Evolutionary conservation across 2,329 filamentous ascomycete species (phyloP), one percentile per base, ranked within the genome.

Genomic region (Gnomoniopsis sp.): DNA sequence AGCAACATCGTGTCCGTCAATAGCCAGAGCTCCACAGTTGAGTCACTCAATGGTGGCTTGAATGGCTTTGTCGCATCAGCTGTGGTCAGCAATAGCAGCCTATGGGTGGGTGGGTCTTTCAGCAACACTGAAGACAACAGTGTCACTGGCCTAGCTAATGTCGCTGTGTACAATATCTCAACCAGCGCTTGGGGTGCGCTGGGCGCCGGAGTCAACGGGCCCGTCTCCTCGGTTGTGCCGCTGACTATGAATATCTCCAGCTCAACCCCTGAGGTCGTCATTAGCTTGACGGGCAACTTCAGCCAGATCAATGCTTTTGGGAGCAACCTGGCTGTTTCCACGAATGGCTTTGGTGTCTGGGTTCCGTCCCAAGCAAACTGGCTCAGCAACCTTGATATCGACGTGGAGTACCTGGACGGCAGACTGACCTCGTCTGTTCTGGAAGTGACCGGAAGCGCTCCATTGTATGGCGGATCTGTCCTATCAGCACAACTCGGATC

Each of bases 21-120:
- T 62, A 80, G 82, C 64, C 79, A 81, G n/a, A 82, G 86, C 49
- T 79, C 86, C 2, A 80, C 81, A 1, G 79, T 87, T 19, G 74
- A 89, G 59, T 74, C 86, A 21, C 76, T 85, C 2, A 85, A 86
- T 30, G 86, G 88, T 49, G 93, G 95, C 3, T 78, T 99, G 43
- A 92, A 99, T 67, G 87, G 86, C 2, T 81, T 86, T 60, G 90
- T 99, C n/a, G 73, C 83, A 57, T 81, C 86, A 14, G 84, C 96
- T 77, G 83, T 89, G 60, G 74, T 87, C 26, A 84, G 89, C 58
- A 85, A 79, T 55, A 83, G 84, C 19, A 78, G 75, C 36, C 77
- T 97, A 14, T 99, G 90, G 67, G 87, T 95, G 48, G 95, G 91
- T 19, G 95, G 95, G 51, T 85, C 86, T 55, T 99, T 99, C 73